phyloP scores from a whole-genome alignment of 2,329 filamentous ascomycete genomes.

The Fusarium longipes region DNA sequence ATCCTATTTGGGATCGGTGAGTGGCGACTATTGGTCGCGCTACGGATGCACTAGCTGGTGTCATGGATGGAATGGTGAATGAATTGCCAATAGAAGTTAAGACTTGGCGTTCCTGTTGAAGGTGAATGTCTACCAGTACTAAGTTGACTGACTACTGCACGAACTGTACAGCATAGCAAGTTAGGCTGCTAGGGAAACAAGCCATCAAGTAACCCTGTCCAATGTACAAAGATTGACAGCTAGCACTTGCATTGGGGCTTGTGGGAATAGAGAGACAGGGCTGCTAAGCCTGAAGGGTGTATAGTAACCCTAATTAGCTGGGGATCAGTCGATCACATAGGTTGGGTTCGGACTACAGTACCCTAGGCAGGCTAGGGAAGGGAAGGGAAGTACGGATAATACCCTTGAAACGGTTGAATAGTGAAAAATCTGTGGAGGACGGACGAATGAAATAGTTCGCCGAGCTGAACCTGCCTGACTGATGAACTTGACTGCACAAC shows the following conservation, averaged over 20 bases:
- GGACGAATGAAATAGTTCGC: background rate
- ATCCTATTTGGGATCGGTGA: conserved; percentile 10
- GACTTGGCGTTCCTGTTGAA: background rate
- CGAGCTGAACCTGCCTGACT: background rate
- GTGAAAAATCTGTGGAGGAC: background rate
- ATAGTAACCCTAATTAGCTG: background rate
- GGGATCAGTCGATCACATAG: background rate
- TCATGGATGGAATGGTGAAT: conserved; percentile 17
- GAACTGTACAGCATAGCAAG: too few species aligned
- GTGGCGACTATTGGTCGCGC: conserved; percentile 4
- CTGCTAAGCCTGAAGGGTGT: background rate
- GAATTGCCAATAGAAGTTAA: conserved; percentile 31
- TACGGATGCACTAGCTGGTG: conserved; percentile 14
- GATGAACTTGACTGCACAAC: background rate
- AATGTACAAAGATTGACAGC: background rate
- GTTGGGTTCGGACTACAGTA: background rate
- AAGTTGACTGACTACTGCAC: too few species aligned
- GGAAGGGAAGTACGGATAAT: too few species aligned
- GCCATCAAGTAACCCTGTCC: background rate
- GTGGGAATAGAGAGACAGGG: background rate
- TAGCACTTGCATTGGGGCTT: background rate
- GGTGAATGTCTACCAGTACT: background rate
- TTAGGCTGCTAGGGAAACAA: background rate
- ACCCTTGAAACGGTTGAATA: background rate
- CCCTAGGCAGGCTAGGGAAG: background rate